These are phyloP conservation scores for Pinus albicaulis DNA, from an alignment of 75 land plant genomes.

Conservation along the genomic window DNA sequence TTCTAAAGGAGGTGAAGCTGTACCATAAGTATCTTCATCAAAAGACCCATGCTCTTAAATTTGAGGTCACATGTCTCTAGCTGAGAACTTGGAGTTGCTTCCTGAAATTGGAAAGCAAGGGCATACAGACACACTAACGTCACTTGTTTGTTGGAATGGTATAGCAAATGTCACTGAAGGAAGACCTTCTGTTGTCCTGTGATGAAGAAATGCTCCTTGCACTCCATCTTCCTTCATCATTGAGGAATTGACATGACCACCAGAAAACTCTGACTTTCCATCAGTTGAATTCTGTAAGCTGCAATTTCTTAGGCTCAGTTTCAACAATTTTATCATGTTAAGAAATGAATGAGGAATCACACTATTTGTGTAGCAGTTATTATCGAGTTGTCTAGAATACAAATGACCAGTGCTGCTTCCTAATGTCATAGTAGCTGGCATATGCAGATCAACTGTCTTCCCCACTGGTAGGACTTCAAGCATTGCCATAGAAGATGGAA, in stretches of 20 bases:
- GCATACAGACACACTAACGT: slow-evolving; percentile 72
- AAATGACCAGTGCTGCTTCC: slow-evolving; percentile 61
- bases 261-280: slow-evolving; percentile 76
- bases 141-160: slow-evolving; percentile 68
- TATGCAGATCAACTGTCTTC: slow-evolving; percentile 62
- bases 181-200: too few relatives aligned
- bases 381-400: too few relatives aligned
- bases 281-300: slow-evolving; percentile 60
- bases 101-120: slow-evolving; percentile 82
- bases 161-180: slow-evolving; percentile 86
- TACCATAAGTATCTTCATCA: slow-evolving; percentile 33
- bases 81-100: slow-evolving; percentile 45
- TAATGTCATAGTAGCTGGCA: slow-evolving; percentile 81
- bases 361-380: too few relatives aligned
- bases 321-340: too few relatives aligned
- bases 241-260: slow-evolving; percentile 75
- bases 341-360: too few relatives aligned
- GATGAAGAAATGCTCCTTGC: slow-evolving; percentile 27
- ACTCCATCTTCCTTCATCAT: slow-evolving; percentile 62
- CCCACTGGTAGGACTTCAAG: slow-evolving; percentile 77
- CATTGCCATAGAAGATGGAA: slow-evolving; percentile 72
- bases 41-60: slow-evolving; percentile 91
- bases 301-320: too few relatives aligned
- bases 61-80: slow-evolving; percentile 86
- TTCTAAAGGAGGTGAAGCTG: slow-evolving; percentile 47